Percentiles rank a stretch among this genome's conserved stretches.
phyloP scores from a whole-genome alignment of 345 rosid species.

The Raphanus raphanistrum region DNA sequence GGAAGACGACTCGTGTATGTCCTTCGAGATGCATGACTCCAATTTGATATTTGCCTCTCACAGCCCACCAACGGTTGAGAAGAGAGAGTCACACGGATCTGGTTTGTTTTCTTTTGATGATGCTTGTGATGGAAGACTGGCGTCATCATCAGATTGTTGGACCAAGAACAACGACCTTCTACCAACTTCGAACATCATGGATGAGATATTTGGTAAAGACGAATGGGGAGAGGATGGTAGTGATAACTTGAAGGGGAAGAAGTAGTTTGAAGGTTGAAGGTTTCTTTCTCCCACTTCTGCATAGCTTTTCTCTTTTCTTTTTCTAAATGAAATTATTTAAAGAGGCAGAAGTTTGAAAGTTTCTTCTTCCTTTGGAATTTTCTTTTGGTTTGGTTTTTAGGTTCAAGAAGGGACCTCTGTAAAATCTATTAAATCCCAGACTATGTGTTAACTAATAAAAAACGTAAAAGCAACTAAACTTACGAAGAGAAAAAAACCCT shows the following conservation, averaged over 20 bases:
- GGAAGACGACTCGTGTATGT: conserved; percentile 54
- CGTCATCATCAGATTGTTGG: conserved; percentile 42
- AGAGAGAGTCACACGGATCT: conserved; percentile 7
- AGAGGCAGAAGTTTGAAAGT: conserved; percentile 21
- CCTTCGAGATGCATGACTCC: conserved; percentile 53
- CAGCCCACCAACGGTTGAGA: background rate
- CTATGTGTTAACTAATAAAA: too few relatives aligned
- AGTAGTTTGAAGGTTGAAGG: background rate
- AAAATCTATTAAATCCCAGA: conserved; percentile 7
- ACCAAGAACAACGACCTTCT: conserved; percentile 50
- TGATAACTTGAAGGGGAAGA: conserved; percentile 27
- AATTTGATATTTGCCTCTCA: conserved; percentile 32
- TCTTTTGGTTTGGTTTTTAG: conserved; percentile 9
- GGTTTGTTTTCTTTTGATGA: conserved; percentile 43
- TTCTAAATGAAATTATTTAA: background rate
- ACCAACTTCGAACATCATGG: conserved; percentile 68
- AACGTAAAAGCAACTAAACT: too few relatives aligned
- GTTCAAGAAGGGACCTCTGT: conserved; percentile 16
- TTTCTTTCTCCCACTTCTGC: background rate
- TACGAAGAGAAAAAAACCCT: too few relatives aligned
- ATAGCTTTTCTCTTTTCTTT: background rate
- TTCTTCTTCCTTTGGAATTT: background rate
- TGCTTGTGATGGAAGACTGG: conserved; percentile 33
- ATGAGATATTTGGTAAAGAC: conserved; percentile 60
- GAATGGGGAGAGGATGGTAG: background rate